These are phyloP conservation scores for Claviceps africana DNA, from an alignment of 2,329 filamentous ascomycete genomes.

Conservation along the genomic window DNA sequence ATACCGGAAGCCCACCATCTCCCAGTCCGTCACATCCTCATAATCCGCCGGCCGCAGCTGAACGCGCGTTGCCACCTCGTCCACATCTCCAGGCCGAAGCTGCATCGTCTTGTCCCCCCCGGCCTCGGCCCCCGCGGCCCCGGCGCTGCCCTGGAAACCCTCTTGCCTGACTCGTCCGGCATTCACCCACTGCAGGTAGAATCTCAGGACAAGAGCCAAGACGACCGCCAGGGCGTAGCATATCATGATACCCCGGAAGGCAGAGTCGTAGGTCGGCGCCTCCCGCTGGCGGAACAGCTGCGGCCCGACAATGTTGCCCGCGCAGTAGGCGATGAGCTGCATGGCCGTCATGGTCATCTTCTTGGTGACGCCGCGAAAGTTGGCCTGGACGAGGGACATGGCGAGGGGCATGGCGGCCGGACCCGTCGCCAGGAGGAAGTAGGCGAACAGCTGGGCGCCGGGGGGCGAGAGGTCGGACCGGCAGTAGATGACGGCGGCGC, in stretches of 20 bases:
- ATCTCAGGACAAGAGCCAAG: conserved; percentile 28
- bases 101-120: conserved; percentile 21
- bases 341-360: conserved; percentile 45
- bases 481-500: conserved; percentile 38
- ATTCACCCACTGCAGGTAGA: conserved; percentile 34
- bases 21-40: conserved; percentile 47
- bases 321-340: conserved; percentile 40
- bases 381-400: conserved; percentile 40
- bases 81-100: conserved; percentile 12
- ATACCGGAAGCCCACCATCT: conserved; percentile 45
- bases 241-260: conserved; percentile 40
- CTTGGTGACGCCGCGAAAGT: conserved; percentile 43
- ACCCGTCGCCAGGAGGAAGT: conserved; percentile 41
- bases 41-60: conserved; percentile 31
- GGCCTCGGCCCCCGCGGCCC: conserved; percentile 25
- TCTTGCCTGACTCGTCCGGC: conserved; percentile 26
- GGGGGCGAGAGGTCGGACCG: conserved; percentile 24
- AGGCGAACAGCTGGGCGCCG: conserved; percentile 38
- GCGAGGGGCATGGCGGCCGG: conserved; percentile 39
- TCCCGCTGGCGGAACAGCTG: conserved; percentile 38
- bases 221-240: conserved; percentile 38
- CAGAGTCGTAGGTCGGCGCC: conserved; percentile 37
- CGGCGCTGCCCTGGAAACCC: conserved; percentile 29
- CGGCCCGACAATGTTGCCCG: conserved; percentile 41
- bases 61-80: conserved; percentile 20